A percentile compares a stretch with the other conserved stretches of the same genome.
These are phyloP conservation scores for Coemansia sp. DNA, from an alignment of 192 early-diverging fungal genomes.

Conservation along the genomic window DNA sequence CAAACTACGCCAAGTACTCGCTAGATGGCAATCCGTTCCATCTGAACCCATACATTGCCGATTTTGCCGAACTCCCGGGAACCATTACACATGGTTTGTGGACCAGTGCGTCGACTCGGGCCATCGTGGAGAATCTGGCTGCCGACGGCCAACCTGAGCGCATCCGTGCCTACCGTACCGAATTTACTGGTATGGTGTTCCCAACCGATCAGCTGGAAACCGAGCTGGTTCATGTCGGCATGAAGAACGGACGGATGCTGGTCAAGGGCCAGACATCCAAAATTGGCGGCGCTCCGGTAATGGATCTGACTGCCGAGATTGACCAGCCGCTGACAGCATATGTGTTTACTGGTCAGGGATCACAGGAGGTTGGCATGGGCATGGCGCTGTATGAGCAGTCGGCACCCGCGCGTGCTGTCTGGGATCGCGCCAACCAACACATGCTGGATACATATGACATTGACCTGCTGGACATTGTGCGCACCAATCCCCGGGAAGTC, in stretches of 20 bases:
- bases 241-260: constrained; percentile 91
- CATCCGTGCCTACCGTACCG: constrained; percentile 74
- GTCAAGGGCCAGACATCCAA: constrained; percentile 84
- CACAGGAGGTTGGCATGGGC: constrained; percentile 94
- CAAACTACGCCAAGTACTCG: no score
- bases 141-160: constrained; percentile 82
- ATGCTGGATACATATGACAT: constrained; percentile 86
- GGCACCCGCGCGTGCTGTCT: constrained; percentile 75
- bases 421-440: constrained; percentile 88
- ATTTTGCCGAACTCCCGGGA: constrained; percentile 82
- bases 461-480: constrained; percentile 85
- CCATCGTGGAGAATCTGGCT: constrained; percentile 85
- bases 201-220: constrained; percentile 80
- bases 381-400: constrained; percentile 89
- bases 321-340: constrained; percentile 88
- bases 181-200: constrained; percentile 87
- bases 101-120: constrained; percentile 88
- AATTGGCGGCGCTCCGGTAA: constrained; percentile 57
- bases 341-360: constrained; percentile 95
- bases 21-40: constrained; percentile 88
- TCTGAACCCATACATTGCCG: constrained; percentile 88
- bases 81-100: constrained; percentile 96
- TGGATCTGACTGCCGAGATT: constrained; percentile 82
- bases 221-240: constrained; percentile 85
- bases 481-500: no score